Base-by-base conservation (phyloP, 768 basidiomycete species). In the Dendrothele bispora region DNA sequence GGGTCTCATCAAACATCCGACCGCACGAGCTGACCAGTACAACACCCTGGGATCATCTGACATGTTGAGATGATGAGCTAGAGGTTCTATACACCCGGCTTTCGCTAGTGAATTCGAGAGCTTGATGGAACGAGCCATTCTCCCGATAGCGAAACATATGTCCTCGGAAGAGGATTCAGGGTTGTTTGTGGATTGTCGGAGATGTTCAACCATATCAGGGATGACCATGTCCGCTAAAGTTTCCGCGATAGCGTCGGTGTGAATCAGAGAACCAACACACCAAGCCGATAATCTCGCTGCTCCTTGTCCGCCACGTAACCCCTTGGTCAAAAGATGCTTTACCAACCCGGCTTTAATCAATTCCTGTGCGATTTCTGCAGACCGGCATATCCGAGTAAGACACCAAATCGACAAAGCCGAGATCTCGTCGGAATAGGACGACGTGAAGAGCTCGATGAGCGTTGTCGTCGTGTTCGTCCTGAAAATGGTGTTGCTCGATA, bases 1-100 rank as follows among this genome's bases (percentile, higher is more conserved):
- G 3, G 61, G 62, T 7, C 62, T 52, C 61, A 62, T 60, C 37
- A 62, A 7, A 43, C 61, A 62, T 29, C 61, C 62, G 2, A 61
- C 49, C 3, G 59, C 57, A 17, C 61, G 48, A 22, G 61, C 54
- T 27, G 36, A 36, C 55, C 55, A 61, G 18, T 55, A 48, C 24
- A 64, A 39, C 5, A 62, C 53, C 24, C 41, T 52, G 11, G 56
- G 52, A 21, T 62, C 56, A 18, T 47, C 49, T 10, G 58, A 54
- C 11, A 51, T 55, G 21, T 36, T 28, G 2, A 62, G 46, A 30
- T 52, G 51, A 42, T 61, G 54, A 10, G 56, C 48, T 12, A 62
- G 27, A 25, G 58, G 45, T 12, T 46, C 50, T 11, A 58, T 42
- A 30, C 56, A 52, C 15, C 59, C 59, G 10, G 57, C 57, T 26